Evolutionary conservation across 495 filamentous ascomycete genomes (phyloP).

Genomic region (Peziza echinospora): DNA sequence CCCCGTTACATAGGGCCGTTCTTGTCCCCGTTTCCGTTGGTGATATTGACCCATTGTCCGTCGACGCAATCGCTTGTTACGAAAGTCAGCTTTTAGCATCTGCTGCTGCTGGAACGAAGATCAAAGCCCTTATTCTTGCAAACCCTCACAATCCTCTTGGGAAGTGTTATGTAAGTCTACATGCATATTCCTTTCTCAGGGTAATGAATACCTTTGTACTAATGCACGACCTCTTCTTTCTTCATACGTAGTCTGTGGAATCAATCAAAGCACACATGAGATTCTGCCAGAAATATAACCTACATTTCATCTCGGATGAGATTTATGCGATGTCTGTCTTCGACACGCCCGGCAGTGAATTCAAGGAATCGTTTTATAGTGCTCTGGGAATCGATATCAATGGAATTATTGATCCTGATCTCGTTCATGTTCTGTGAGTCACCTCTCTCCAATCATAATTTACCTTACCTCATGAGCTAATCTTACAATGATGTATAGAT

Average conservation of each 20-base stretch:
- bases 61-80: conserved; percentile 21
- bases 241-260: background rate
- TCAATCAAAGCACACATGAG: conserved; percentile 1
- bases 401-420: conserved; percentile 27
- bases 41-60: conserved; percentile 1
- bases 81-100: conserved; percentile 21
- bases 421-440: conserved; percentile 30
- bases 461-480: too few species aligned
- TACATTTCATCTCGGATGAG: conserved; percentile 43
- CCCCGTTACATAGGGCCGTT: background rate
- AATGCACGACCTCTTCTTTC: background rate
- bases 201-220: background rate
- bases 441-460: too few species aligned
- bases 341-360: conserved; percentile 19
- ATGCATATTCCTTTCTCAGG: background rate
- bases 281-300: conserved; percentile 33
- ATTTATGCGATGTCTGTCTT: conserved; percentile 38
- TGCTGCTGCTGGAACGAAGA: conserved; percentile 11
- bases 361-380: conserved; percentile 28
- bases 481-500: too few species aligned
- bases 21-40: background rate
- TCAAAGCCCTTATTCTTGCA: conserved; percentile 33
- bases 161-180: conserved; percentile 5
- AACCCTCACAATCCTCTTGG: conserved; percentile 43
- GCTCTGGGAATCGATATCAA: conserved; percentile 27